A percentile compares a stretch with the other conserved stretches of the same genome.
These are phyloP conservation scores for Beauveria brongniartii DNA, from an alignment of 2,329 filamentous ascomycete genomes.

Conservation along the genomic window DNA sequence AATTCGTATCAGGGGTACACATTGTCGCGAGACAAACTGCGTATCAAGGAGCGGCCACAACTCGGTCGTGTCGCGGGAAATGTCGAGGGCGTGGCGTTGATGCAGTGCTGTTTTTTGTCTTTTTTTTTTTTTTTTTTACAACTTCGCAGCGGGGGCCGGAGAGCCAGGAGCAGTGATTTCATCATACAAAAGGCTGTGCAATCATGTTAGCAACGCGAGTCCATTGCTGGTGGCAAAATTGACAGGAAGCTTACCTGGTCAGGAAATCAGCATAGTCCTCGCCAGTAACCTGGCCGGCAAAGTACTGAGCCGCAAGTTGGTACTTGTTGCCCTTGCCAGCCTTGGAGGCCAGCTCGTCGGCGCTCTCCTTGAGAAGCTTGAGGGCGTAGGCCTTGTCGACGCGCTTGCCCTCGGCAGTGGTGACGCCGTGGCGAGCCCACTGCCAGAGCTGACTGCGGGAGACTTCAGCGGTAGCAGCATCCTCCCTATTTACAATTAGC, in stretches of 20 bases:
- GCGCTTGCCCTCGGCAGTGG: slow-evolving; percentile 79
- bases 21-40: background rate
- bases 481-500: slow-evolving; percentile 49
- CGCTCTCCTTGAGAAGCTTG: slow-evolving; percentile 77
- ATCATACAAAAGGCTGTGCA: slow-evolving; percentile 67
- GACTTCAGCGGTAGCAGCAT: slow-evolving; percentile 94
- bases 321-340: slow-evolving; percentile 86
- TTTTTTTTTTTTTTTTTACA: slow-evolving; percentile 36
- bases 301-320: slow-evolving; percentile 85
- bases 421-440: slow-evolving; percentile 69
- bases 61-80: background rate
- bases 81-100: background rate
- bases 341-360: slow-evolving; percentile 64
- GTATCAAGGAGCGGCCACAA: background rate
- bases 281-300: slow-evolving; percentile 84
- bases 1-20: background rate
- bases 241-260: slow-evolving; percentile 53
- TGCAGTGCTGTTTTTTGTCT: slow-evolving; percentile 16
- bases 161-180: slow-evolving; percentile 71
- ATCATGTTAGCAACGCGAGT: slow-evolving; percentile 10
- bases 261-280: slow-evolving; percentile 98
- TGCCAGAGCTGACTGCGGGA: slow-evolving; percentile 94
- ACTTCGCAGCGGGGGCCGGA: slow-evolving; percentile 53
- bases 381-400: slow-evolving; percentile 90
- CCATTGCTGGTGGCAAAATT: background rate